These are phyloP conservation scores for Aspergillus nomiae DNA, from an alignment of 2,329 filamentous ascomycete genomes.

Conservation along the genomic window DNA sequence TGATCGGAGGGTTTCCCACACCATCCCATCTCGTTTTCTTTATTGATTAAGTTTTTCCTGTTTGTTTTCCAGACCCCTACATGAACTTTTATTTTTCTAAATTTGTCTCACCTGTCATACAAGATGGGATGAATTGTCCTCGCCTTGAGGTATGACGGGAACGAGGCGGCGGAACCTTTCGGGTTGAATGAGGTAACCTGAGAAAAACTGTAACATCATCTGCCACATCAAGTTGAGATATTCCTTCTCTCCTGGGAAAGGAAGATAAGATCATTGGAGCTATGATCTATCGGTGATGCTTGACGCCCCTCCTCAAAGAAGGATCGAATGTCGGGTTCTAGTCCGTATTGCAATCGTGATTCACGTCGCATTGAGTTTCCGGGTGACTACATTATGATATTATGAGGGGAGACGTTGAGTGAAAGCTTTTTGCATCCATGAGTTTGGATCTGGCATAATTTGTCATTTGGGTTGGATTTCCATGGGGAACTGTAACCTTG, in stretches of 20 bases:
- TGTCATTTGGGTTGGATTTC: background rate
- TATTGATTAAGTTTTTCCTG: background rate
- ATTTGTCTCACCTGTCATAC: constrained; percentile 2
- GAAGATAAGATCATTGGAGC: too few species aligned
- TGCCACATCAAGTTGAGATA: background rate
- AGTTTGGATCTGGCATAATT: background rate
- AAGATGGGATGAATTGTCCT: background rate
- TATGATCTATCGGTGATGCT: background rate
- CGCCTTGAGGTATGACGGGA: constrained; percentile 1
- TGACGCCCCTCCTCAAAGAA: background rate
- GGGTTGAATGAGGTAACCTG: constrained; percentile 1
- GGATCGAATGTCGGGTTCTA: background rate
- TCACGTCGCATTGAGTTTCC: background rate
- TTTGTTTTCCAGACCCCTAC: background rate
- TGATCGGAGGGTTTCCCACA: background rate
- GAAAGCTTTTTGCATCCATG: background rate
- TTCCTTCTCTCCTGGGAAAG: background rate
- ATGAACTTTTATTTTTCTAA: background rate
- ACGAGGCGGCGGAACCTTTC: constrained; percentile 4
- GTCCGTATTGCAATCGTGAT: background rate
- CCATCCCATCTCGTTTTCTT: background rate
- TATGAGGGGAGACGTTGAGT: background rate
- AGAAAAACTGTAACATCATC: background rate
- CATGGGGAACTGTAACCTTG: background rate
- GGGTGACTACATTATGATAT: background rate